Evolutionary conservation across 495 filamentous ascomycete species (phyloP).

Genomic region (Xylaria venustula): DNA sequence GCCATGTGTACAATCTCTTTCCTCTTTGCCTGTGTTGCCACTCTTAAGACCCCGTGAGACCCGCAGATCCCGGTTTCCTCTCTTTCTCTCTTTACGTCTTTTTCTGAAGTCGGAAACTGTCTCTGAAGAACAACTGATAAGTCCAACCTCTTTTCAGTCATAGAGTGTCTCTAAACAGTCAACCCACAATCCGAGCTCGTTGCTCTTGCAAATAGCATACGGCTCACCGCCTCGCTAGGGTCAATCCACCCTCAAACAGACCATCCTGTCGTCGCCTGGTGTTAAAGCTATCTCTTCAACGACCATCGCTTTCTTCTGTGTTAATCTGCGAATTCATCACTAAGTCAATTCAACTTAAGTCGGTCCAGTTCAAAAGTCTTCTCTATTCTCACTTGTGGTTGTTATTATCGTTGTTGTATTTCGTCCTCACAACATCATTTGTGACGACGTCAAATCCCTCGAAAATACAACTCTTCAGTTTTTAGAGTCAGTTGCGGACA

Average conservation of each 20-base stretch:
- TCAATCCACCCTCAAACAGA: slow-evolving; percentile 5
- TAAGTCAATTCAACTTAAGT: background rate
- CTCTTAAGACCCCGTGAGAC: slow-evolving; percentile 9
- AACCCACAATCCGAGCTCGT: background rate
- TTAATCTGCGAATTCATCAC: background rate
- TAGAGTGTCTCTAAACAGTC: background rate
- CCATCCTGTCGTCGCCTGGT: slow-evolving; percentile 5
- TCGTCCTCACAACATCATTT: slow-evolving; percentile 12
- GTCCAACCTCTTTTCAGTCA: background rate
- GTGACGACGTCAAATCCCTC: slow-evolving; percentile 23
- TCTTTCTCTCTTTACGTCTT: slow-evolving; percentile 5
- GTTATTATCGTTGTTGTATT: background rate
- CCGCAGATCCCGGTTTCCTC: slow-evolving; percentile 9
- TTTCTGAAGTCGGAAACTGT: background rate
- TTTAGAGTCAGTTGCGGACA: slow-evolving; percentile 22
- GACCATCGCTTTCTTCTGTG: background rate
- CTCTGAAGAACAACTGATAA: slow-evolving; percentile 1
- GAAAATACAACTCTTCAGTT: slow-evolving; percentile 16
- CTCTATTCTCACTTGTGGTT: background rate
- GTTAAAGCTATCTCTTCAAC: background rate
- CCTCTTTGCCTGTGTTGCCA: slow-evolving; percentile 7
- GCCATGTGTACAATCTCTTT: slow-evolving; percentile 1
- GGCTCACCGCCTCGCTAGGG: slow-evolving; percentile 4
- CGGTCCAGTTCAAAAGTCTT: background rate
- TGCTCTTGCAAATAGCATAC: slow-evolving; percentile 7